phyloP scores from a whole-genome alignment of 1,284 basidiomycete species.

The Malassezia yamatoensis region DNA sequence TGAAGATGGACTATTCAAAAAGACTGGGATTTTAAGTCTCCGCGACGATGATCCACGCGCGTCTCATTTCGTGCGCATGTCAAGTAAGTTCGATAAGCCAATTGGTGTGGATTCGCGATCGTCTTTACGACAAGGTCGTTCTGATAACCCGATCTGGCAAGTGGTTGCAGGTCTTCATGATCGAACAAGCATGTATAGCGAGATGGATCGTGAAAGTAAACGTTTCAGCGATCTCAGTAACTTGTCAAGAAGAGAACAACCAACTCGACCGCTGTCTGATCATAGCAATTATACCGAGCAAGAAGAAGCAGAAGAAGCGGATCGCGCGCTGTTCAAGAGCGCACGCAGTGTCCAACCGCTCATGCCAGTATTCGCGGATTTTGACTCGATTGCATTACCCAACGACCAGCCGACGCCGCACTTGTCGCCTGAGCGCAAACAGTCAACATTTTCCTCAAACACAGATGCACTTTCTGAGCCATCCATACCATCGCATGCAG shows the following conservation, averaged over 20 bases:
- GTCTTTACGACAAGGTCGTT: neutral
- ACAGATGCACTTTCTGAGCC: no score
- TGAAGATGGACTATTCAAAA: conserved; percentile 1
- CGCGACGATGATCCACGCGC: neutral
- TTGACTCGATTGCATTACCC: neutral
- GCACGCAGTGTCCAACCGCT: neutral
- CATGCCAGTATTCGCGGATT: neutral
- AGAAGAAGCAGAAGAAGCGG: neutral
- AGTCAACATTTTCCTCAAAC: neutral
- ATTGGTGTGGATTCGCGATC: neutral
- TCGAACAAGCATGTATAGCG: conserved; percentile 13
- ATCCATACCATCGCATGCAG: neutral
- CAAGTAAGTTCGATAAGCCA: neutral
- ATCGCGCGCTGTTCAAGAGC: conserved; percentile 7
- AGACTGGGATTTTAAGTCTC: neutral
- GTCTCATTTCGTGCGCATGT: neutral
- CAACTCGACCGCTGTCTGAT: neutral
- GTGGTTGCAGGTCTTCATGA: conserved; percentile 15
- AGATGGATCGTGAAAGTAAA: neutral
- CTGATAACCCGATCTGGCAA: conserved; percentile 17
- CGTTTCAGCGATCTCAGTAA: conserved; percentile 12
- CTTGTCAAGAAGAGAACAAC: neutral
- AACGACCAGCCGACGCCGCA: neutral
- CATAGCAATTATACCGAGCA: neutral
- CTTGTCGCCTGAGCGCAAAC: neutral